Conservation (phyloP, 1,284 basidiomycete genomes). For the Grifola frondosa region DNA sequence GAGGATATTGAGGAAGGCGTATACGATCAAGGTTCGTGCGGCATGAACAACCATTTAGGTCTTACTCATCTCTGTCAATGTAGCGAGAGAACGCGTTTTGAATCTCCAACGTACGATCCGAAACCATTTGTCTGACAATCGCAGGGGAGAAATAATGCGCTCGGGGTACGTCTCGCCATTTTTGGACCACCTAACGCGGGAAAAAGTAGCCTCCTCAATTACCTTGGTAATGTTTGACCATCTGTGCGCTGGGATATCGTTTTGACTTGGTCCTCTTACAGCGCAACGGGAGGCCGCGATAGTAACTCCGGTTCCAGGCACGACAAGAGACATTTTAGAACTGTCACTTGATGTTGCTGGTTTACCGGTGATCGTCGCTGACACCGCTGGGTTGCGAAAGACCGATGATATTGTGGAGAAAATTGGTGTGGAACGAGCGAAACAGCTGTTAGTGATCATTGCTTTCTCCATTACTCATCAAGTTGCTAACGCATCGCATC, state of each 20-base stretch:
- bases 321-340: slow-evolving; percentile 84
- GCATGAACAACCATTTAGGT: neutral
- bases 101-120: slow-evolving; percentile 51
- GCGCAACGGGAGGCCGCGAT: slow-evolving; percentile 87
- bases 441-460: slow-evolving; percentile 49
- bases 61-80: neutral
- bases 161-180: slow-evolving; percentile 81
- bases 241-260: neutral
- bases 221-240: slow-evolving; percentile 52
- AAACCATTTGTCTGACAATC: slow-evolving; percentile 61
- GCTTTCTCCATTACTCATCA: slow-evolving; percentile 2
- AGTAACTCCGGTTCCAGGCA: slow-evolving; percentile 82
- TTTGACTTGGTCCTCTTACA: slow-evolving; percentile 26
- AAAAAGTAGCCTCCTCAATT: slow-evolving; percentile 84
- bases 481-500: too few relatives aligned
- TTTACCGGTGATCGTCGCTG: slow-evolving; percentile 74
- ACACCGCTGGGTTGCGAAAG: slow-evolving; percentile 82
- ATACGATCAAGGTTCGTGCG: slow-evolving; percentile 56
- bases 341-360: slow-evolving; percentile 85
- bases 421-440: slow-evolving; percentile 80
- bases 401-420: slow-evolving; percentile 74
- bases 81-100: slow-evolving; percentile 50
- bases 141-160: slow-evolving; percentile 81
- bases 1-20: slow-evolving; percentile 83
- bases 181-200: slow-evolving; percentile 91